Evolutionary conservation across 805 yeast species (phyloP), one percentile per base, ranked within the genome.

Genomic region (Candida nemodendra): DNA sequence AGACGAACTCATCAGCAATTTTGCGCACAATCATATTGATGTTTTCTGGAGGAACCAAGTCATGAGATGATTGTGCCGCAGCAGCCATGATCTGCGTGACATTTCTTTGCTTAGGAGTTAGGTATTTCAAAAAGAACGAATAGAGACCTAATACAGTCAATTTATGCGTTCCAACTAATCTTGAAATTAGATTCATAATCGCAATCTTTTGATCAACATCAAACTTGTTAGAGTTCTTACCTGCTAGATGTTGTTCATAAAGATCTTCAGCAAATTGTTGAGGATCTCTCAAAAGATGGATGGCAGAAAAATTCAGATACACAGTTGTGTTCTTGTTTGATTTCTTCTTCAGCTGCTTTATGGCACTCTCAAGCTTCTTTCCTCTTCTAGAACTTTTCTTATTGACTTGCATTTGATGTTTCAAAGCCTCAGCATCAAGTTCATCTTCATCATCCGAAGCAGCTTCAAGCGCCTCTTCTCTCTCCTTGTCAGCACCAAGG

Each of bases 1-100:
- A 84, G 18, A 93, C 96, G 55, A 93, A 93, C 65, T 93, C 99
- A 64, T 93, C 95, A 1, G 99, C 98, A 48, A 93, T 80, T 58
- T 91, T 93, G 41, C 96, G 78, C 8, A 93, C 81, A 50, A 93
- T 79, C 34, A 82, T 81, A 30, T 74, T 69, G 43, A 93, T 76
- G 12, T 81, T 78, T 60, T 93, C 99, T 5, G 99, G 99, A 18
- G 99, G 99, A 6, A 93, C 96, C 54, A 93, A 71, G 56, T 93
- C 98, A 59, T 93, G 99, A 18, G 95, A 77, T 0, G 98, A 88
- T 69, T 93, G 99, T 0, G 99, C 99, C 32, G 86, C 74, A 4
- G 98, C 95, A 6, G 99, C 98, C 87, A 93, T 78, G 48, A 93
- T 82, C 61, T 88, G 95, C 0, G 99, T 93, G 30, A 93, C 99